A percentile compares a stretch with the other conserved stretches of the same genome.
phyloP scores from a whole-genome alignment of 2,329 filamentous ascomycete genomes.

The Hypoxylon sp. region DNA sequence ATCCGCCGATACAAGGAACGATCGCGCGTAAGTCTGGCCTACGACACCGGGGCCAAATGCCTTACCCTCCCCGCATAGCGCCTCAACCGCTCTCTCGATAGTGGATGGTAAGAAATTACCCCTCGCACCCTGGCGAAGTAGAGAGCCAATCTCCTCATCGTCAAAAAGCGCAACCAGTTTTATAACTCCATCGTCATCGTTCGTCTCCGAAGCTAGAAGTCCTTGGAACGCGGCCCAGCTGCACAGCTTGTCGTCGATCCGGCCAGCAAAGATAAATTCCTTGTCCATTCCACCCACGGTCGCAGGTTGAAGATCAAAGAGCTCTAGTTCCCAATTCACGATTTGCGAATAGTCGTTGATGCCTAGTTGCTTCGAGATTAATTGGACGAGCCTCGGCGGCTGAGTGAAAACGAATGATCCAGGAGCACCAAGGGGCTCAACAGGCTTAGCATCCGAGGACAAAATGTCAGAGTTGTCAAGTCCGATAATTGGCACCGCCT shows the following conservation, averaged over 20 bases:
- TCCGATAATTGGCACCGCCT: constrained; percentile 94
- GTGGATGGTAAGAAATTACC: constrained; percentile 89
- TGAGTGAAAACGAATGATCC: constrained; percentile 87
- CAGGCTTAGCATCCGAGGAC: constrained; percentile 53
- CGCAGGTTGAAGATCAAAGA: constrained; percentile 91
- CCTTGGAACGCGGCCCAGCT: constrained; percentile 91
- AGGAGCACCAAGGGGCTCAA: constrained; percentile 69
- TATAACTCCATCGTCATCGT: constrained; percentile 75
- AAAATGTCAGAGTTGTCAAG: constrained; percentile 79
- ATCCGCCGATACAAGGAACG: constrained; percentile 92
- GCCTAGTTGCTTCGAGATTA: constrained; percentile 84
- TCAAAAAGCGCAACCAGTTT: constrained; percentile 96
- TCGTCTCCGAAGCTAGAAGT: constrained; percentile 77
- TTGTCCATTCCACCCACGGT: constrained; percentile 87
- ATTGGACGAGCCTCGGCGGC: constrained; percentile 85
- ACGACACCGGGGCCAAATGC: constrained; percentile 74
- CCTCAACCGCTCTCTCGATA: constrained; percentile 86
- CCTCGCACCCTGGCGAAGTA: constrained; percentile 89
- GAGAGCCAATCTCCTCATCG: constrained; percentile 94
- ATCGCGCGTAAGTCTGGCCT: constrained; percentile 88
- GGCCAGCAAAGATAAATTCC: constrained; percentile 94
- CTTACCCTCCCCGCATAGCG: constrained; percentile 61
- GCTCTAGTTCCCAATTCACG: constrained; percentile 96
- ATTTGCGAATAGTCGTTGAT: constrained; percentile 81
- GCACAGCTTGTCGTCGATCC: constrained; percentile 98